Evolutionary conservation across 179 eudicot genomes (phyloP).

Genomic region (Camellia oleifera): DNA sequence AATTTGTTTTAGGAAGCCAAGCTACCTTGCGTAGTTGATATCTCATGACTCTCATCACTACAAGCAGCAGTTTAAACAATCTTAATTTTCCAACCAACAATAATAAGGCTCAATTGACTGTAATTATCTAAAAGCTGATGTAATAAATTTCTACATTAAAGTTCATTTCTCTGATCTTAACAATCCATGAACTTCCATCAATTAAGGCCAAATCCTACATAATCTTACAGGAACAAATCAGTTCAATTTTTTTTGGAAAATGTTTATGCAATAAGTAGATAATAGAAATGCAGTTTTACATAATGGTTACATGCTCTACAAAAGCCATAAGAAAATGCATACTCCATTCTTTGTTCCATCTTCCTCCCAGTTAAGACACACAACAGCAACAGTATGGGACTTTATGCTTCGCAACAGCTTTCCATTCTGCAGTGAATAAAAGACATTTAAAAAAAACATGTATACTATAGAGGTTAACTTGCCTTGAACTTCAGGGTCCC

Average conservation of each 20-base stretch:
- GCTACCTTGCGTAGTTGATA: conserved; percentile 5
- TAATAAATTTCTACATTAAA: neutral
- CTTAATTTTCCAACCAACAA: neutral
- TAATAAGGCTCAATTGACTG: neutral
- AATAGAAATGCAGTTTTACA: neutral
- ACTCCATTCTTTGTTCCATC: conserved; percentile 49
- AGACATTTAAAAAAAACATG: conserved; percentile 13
- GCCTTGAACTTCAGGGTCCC: neutral
- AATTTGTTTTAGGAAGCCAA: neutral
- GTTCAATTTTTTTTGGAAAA: neutral
- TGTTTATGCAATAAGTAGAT: neutral
- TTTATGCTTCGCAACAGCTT: conserved; percentile 75
- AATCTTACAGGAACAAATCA: neutral
- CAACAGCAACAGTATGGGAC: conserved; percentile 70
- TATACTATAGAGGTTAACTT: neutral
- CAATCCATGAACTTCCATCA: neutral
- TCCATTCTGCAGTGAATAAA: conserved; percentile 65
- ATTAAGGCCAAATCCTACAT: neutral
- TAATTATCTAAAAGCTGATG: conserved; percentile 8
- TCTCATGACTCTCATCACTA: neutral
- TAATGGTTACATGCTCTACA: neutral
- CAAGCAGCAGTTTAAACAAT: neutral
- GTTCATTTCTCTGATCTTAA: neutral
- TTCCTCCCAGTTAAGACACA: conserved; percentile 91
- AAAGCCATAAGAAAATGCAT: conserved; percentile 16